A percentile compares a stretch with the other conserved stretches of the same genome.
Evolutionary conservation across 2,329 filamentous ascomycete species (phyloP).

Genomic region (Penicillium brasilianum): DNA sequence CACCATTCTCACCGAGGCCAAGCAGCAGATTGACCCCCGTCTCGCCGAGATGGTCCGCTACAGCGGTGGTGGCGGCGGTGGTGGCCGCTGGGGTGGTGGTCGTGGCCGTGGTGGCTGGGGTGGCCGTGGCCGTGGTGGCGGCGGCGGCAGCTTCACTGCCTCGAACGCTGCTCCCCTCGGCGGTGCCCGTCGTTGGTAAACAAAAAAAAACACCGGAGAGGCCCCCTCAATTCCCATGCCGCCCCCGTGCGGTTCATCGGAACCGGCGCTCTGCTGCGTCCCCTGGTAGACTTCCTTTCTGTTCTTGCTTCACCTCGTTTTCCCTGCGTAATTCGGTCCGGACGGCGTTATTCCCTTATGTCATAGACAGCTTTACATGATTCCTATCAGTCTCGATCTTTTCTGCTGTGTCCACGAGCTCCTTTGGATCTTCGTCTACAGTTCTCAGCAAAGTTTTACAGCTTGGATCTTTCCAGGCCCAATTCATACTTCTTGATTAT

Average conservation of each 20-base stretch:
- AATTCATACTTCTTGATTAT: constrained; percentile 28
- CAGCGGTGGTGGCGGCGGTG: constrained; percentile 79
- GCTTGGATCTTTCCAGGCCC: constrained; percentile 13
- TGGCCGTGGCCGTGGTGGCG: constrained; percentile 65
- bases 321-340: constrained; percentile 43
- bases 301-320: constrained; percentile 26
- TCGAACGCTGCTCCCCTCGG: constrained; percentile 65
- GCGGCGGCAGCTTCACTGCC: constrained; percentile 60
- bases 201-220: constrained; percentile 9
- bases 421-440: constrained; percentile 13
- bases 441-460: constrained; percentile 18
- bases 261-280: constrained; percentile 35
- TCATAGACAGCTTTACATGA: constrained; percentile 44
- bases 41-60: constrained; percentile 96
- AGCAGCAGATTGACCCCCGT: constrained; percentile 96
- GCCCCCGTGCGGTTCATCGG: constrained; percentile 27
- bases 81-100: constrained; percentile 60
- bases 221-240: not conserved
- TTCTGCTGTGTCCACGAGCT: constrained; percentile 15
- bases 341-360: constrained; percentile 45
- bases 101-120: constrained; percentile 63
- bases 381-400: constrained; percentile 23
- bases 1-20: constrained; percentile 88
- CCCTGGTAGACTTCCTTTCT: constrained; percentile 37
- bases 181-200: constrained; percentile 62